A percentile compares a stretch with the other conserved stretches of the same genome.
phyloP scores from a whole-genome alignment of 352 stramenopile species.

The Thalassiosira ordinaria region DNA sequence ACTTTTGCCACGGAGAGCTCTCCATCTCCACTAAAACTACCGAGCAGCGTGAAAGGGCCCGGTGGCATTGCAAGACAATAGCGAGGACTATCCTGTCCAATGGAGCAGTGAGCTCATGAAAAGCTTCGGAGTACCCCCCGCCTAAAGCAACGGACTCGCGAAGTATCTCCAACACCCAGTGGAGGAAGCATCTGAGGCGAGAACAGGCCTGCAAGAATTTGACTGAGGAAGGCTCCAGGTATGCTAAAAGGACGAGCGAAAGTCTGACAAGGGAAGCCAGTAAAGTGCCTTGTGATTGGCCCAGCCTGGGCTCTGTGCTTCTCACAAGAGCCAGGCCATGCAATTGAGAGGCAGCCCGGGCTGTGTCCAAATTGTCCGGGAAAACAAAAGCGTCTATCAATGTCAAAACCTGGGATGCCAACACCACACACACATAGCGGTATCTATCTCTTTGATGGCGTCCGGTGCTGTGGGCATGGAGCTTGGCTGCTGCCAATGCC shows the following conservation, averaged over 20 bases:
- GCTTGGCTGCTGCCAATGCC: constrained; percentile 54
- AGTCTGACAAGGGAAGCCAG: constrained; percentile 77
- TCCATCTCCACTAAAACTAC: constrained; percentile 79
- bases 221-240: constrained; percentile 80
- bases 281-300: constrained; percentile 78
- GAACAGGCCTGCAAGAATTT: constrained; percentile 80
- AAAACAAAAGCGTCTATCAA: constrained; percentile 87
- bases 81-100: constrained; percentile 79
- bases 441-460: constrained; percentile 49
- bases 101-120: constrained; percentile 72
- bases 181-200: constrained; percentile 80
- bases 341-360: constrained; percentile 67
- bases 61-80: constrained; percentile 81
- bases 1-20: constrained; percentile 57
- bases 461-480: constrained; percentile 17
- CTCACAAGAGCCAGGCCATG: constrained; percentile 80
- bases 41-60: constrained; percentile 74
- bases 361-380: constrained; percentile 77
- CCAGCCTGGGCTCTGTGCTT: constrained; percentile 76
- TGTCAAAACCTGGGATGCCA: constrained; percentile 76
- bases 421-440: constrained; percentile 67
- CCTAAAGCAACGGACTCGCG: constrained; percentile 75
- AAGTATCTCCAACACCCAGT: constrained; percentile 79
- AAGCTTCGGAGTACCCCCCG: constrained; percentile 68
- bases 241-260: constrained; percentile 76